Conservation (phyloP, 2,329 filamentous ascomycete species). For the Juglanconis sp. region DNA sequence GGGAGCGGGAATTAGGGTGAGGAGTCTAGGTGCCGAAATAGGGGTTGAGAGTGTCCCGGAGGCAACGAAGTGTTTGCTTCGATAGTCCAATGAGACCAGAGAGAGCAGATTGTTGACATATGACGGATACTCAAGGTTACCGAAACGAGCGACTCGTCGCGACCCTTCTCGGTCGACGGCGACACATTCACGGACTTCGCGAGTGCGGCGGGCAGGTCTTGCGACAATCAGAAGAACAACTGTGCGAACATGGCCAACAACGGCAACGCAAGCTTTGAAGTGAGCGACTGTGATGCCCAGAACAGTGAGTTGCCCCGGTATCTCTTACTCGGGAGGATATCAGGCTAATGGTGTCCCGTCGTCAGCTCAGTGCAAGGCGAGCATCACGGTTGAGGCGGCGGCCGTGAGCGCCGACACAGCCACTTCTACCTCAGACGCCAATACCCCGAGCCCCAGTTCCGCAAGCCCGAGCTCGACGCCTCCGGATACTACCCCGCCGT, state of each 20-base stretch:
- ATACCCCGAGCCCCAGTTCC: not conserved
- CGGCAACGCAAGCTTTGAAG: slow-evolving; percentile 30
- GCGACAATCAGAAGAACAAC: slow-evolving; percentile 47
- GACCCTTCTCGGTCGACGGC: slow-evolving; percentile 41
- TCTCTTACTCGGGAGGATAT: not conserved
- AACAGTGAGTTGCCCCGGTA: slow-evolving; percentile 34
- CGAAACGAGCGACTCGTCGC: slow-evolving; percentile 35
- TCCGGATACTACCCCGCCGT: slow-evolving; percentile 8
- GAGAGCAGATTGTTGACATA: not conserved
- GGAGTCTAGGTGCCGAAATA: no score
- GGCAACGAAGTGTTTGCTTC: no score
- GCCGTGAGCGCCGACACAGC: slow-evolving; percentile 1
- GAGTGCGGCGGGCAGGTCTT: slow-evolving; percentile 40
- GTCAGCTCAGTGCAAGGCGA: slow-evolving; percentile 37
- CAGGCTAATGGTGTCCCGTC: not conserved
- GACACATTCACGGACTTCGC: slow-evolving; percentile 44
- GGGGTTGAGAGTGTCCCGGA: no score
- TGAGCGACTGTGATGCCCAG: slow-evolving; percentile 45
- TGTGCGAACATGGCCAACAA: slow-evolving; percentile 43
- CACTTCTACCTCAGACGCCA: slow-evolving; percentile 3
- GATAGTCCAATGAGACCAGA: no score
- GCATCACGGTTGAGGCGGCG: not conserved
- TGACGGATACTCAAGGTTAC: slow-evolving; percentile 30
- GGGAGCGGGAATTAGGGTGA: no score
- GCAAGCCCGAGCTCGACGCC: slow-evolving; percentile 11